Percentiles rank a stretch among this genome's conserved stretches.
These are phyloP conservation scores for Trypanosoma brucei DNA, from an alignment of 208 protist genomes.

Conservation along the genomic window DNA sequence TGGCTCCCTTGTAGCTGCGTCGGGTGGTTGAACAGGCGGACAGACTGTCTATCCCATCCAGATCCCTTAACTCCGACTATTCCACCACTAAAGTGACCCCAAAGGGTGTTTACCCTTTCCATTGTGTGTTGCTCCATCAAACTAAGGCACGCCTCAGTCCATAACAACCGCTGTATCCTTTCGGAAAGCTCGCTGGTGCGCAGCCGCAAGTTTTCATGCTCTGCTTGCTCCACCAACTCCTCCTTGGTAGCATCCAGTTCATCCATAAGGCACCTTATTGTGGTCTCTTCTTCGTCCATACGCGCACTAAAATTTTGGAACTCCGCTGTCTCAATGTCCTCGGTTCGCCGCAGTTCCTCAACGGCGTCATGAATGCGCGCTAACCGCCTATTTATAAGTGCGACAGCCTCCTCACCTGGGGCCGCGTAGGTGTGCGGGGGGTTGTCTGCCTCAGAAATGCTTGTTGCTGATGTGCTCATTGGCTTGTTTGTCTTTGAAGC, in stretches of 20 bases:
- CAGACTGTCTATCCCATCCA: background rate
- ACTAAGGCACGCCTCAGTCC: slow-evolving; percentile 5
- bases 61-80: background rate
- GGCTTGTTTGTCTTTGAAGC: no score
- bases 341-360: background rate
- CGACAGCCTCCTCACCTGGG: slow-evolving; percentile 5
- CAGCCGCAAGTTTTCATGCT: background rate
- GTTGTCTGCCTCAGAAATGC: background rate
- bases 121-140: slow-evolving; percentile 1
- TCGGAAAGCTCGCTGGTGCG: background rate
- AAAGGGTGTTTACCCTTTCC: slow-evolving; percentile 6
- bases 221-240: background rate
- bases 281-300: slow-evolving; percentile 4
- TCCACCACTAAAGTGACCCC: background rate
- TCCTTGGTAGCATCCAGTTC: background rate
- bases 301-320: background rate
- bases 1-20: background rate
- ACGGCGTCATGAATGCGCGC: background rate
- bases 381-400: slow-evolving; percentile 7
- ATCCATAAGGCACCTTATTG: background rate
- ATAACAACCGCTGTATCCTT: slow-evolving; percentile 6
- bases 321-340: slow-evolving; percentile 1
- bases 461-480: no score
- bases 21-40: background rate
- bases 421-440: background rate